A percentile compares a stretch with the other conserved stretches of the same genome.
Evolutionary conservation across 345 rosid genomes (phyloP).

Genomic region (Hibiscus mutabilis): DNA sequence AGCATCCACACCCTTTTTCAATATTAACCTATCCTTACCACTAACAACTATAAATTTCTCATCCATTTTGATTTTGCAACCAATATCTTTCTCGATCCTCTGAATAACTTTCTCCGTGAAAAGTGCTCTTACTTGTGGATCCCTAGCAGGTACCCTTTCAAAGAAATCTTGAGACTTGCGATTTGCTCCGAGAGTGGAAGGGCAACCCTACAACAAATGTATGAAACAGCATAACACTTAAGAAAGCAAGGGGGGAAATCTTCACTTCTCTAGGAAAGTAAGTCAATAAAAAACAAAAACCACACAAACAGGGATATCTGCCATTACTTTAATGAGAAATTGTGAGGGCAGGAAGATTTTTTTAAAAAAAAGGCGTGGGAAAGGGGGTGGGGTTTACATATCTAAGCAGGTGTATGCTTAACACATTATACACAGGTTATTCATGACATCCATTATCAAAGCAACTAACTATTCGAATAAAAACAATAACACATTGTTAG

Average conservation of each 20-base stretch:
- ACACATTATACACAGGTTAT: not conserved
- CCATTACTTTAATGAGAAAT: too few species aligned
- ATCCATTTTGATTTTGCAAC: conserved; percentile 89
- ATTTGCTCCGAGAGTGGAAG: conserved; percentile 92
- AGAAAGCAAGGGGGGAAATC: not conserved
- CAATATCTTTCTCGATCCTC: conserved; percentile 68
- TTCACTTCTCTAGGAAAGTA: not conserved
- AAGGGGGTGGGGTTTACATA: too few species aligned
- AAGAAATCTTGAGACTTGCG: conserved; percentile 88
- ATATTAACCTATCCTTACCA: conserved; percentile 84
- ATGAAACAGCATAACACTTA: conserved; percentile 10
- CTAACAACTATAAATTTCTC: conserved; percentile 91
- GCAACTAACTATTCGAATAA: not conserved
- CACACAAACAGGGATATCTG: not conserved
- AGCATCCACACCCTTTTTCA: conserved; percentile 96
- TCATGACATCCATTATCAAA: not conserved
- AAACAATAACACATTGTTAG: not conserved
- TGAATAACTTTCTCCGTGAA: conserved; percentile 76
- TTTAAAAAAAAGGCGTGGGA: too few species aligned
- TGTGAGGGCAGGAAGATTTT: too few species aligned
- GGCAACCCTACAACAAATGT: conserved; percentile 66
- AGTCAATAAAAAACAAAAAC: not conserved
- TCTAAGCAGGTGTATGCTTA: too few species aligned
- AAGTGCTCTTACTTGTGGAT: conserved; percentile 59
- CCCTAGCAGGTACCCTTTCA: conserved; percentile 93